Evolutionary conservation across 75 land plant species (phyloP).

Genomic region (Pinus tabuliformis): DNA sequence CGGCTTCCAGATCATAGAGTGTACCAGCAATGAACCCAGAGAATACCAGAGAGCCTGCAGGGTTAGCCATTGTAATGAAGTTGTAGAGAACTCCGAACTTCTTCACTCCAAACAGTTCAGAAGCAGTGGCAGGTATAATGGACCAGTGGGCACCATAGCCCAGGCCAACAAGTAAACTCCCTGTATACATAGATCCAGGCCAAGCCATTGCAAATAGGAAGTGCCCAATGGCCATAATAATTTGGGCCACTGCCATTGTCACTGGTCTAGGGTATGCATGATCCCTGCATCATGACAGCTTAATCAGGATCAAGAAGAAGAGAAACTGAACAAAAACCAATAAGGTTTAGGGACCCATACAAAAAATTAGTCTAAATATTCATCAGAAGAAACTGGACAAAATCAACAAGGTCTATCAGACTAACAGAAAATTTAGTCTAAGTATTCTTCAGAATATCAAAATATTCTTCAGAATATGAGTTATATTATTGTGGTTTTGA

Average conservation of each 20-base stretch:
- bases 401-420: no score
- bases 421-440: no score
- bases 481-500: no score
- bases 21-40: slow-evolving; percentile 81
- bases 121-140: slow-evolving; percentile 60
- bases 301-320: no score
- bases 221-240: slow-evolving; percentile 71
- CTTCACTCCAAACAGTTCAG: slow-evolving; percentile 81
- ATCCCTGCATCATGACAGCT: no score
- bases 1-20: slow-evolving; percentile 86
- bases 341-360: no score
- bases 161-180: slow-evolving; percentile 56
- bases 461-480: no score
- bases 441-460: no score
- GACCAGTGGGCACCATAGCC: slow-evolving; percentile 81
- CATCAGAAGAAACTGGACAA: no score
- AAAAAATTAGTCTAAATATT: no score
- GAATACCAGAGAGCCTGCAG: slow-evolving; percentile 44
- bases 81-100: slow-evolving; percentile 78
- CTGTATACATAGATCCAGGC: slow-evolving; percentile 69
- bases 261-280: no score
- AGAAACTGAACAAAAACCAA: no score
- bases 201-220: slow-evolving; percentile 55
- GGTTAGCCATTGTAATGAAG: slow-evolving; percentile 48
- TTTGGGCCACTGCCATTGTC: slow-evolving; percentile 47